Evolutionary conservation across 257 asterid genomes (phyloP), one percentile per base, ranked within the genome.

Genomic region (Fraxinus pennsylvanica): DNA sequence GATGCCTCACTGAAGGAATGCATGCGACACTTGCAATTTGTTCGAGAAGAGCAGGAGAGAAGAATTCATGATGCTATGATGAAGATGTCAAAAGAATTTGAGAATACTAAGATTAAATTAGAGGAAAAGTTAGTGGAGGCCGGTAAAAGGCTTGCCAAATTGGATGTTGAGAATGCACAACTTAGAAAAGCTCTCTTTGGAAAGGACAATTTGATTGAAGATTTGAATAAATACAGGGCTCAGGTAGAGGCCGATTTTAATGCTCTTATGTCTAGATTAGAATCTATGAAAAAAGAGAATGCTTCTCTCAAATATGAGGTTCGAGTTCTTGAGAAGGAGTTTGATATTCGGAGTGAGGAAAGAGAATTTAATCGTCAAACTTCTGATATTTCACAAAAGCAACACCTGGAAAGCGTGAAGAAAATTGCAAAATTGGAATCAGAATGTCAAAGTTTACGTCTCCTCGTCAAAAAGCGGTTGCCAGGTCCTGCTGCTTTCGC

Each of bases 1-100:
- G 97, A 92, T 33, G 93, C 89, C 30, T 97, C 94, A 9, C 81
- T 94, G 70, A 94, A 91, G 87, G 94, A 94, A 76, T 89, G 98
- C 59, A 89, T 82, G 94, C 93, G 86, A 88, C 97, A 91, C 81
- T 73, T 94, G 71, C 87, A 85, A 43, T 84, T 85, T 65, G 89
- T 87, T 74, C 89, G 90, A 69, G 90, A 89, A 74, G 96, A 90
- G 72, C 92, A 92, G 81, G 97, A 91, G 80, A 87, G 82, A 73
- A 81, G 91, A 76, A 83, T 90, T 41, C 92, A 84, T 12, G 84
- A 83, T 73, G 94, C 94, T 15, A 86, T 91, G 19, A 33, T 78
- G n/a, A 86, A 89, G 68, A 47, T 92, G 57, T 82, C 91, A 5
- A 85, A 87, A 74, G 94, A 94, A 72, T 86, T 79, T 45, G 93